These are phyloP conservation scores for Hymenoscyphus linearis DNA, from an alignment of 2,329 filamentous ascomycete species.

Conservation along the genomic window DNA sequence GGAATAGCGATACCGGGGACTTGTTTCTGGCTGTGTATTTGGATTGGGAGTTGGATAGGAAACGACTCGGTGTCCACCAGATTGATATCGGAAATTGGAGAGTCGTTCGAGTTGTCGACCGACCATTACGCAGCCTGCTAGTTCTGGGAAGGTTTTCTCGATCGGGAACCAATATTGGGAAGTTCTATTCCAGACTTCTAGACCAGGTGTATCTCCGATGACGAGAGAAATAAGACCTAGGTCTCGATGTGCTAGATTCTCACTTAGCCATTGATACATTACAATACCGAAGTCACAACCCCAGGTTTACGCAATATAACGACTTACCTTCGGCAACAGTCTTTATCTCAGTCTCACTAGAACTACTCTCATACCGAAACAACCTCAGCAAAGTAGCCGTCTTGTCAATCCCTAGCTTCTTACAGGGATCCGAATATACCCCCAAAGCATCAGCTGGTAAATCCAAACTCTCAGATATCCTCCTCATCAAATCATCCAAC, in stretches of 20 bases:
- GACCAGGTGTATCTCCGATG: conserved; percentile 25
- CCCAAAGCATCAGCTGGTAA: conserved; percentile 18
- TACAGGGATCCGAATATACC: conserved; percentile 22
- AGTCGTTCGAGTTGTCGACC: conserved; percentile 24
- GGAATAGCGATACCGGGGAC: conserved; percentile 18
- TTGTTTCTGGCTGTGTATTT: background rate
- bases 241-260: conserved; percentile 22
- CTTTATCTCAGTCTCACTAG: conserved; percentile 10
- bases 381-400: conserved; percentile 25
- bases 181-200: conserved; percentile 23
- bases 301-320: background rate
- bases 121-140: conserved; percentile 20
- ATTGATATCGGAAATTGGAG: conserved; percentile 21
- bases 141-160: conserved; percentile 16
- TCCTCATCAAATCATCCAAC: conserved; percentile 18
- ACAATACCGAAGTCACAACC: background rate
- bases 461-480: conserved; percentile 23
- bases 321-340: conserved; percentile 26
- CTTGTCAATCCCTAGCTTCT: conserved; percentile 11
- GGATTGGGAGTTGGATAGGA: conserved; percentile 15
- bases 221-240: conserved; percentile 26
- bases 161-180: conserved; percentile 19
- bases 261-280: background rate
- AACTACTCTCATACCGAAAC: conserved; percentile 24
- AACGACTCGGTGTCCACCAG: conserved; percentile 23